Conservation (phyloP, 2,329 filamentous ascomycete species). For the Teratosphaeria pseudoeucalypti region DNA sequence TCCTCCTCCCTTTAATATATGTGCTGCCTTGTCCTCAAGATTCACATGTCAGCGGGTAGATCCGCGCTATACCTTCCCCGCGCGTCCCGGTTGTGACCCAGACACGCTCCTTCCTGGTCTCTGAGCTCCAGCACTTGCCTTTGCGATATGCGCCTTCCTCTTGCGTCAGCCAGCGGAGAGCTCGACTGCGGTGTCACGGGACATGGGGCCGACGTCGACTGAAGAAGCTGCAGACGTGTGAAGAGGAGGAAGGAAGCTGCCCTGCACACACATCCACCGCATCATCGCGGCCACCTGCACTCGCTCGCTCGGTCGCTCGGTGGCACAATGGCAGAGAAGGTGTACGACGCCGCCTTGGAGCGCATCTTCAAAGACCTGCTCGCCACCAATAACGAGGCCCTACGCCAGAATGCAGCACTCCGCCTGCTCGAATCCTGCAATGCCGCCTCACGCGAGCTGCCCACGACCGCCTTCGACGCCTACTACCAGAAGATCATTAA, state of each 20-base stretch:
- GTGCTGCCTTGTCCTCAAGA: not conserved
- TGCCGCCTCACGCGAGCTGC: slow-evolving; percentile 49
- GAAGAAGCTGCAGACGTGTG: not conserved
- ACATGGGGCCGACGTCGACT: not conserved
- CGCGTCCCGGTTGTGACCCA: not conserved
- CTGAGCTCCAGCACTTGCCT: not conserved
- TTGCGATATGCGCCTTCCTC: not conserved
- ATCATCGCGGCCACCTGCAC: not conserved
- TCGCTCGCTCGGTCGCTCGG: not conserved
- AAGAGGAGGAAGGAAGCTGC: not conserved
- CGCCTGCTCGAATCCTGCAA: slow-evolving; percentile 22
- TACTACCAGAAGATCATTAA: slow-evolving; percentile 57
- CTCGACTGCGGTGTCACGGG: not conserved
- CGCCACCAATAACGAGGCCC: slow-evolving; percentile 17
- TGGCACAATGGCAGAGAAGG: slow-evolving; percentile 16
- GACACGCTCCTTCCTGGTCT: not conserved
- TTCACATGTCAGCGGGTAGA: not conserved
- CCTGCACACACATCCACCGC: not conserved
- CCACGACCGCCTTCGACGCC: slow-evolving; percentile 64
- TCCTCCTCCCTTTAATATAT: not conserved
- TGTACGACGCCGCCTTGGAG: slow-evolving; percentile 22
- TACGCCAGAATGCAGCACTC: slow-evolving; percentile 19
- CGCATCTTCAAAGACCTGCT: slow-evolving; percentile 22
- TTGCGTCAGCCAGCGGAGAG: not conserved
- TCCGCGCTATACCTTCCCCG: not conserved